Conservation (phyloP, 2,329 filamentous ascomycete genomes). For the Arthrinium phaeospermum region DNA sequence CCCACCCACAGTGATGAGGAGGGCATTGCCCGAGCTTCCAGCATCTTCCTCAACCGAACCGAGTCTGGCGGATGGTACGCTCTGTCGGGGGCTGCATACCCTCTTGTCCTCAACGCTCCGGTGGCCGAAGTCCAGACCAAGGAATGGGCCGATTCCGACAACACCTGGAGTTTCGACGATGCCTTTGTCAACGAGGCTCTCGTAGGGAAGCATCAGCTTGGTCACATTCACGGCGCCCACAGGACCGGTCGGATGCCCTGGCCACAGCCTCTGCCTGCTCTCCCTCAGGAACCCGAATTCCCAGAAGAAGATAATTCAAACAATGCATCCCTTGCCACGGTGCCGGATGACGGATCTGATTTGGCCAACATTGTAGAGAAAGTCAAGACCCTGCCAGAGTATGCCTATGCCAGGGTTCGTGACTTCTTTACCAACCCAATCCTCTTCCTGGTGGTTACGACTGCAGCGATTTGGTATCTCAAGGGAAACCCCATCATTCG, state of each 20-base stretch:
- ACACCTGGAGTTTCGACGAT: conserved; percentile 43
- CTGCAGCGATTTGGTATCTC: conserved; percentile 44
- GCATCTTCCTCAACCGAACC: conserved; percentile 87
- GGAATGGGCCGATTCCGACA: conserved; percentile 54
- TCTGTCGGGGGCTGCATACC: conserved; percentile 85
- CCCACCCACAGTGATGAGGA: conserved; percentile 57
- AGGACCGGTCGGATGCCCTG: conserved; percentile 41
- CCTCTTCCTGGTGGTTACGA: conserved; percentile 50
- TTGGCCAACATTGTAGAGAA: conserved; percentile 53
- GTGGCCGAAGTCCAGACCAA: conserved; percentile 50
- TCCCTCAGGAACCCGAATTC: conserved; percentile 30
- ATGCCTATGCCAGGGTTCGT: conserved; percentile 54
- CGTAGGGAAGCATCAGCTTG: conserved; percentile 74
- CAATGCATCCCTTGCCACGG: conserved; percentile 32
- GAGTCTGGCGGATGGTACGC: conserved; percentile 92
- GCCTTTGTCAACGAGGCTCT: conserved; percentile 65
- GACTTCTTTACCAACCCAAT: conserved; percentile 64
- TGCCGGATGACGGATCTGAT: conserved; percentile 42
- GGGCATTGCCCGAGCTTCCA: conserved; percentile 61
- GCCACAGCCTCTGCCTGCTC: conserved; percentile 44
- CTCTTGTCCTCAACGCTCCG: conserved; percentile 76
- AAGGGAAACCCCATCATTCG: conserved; percentile 35
- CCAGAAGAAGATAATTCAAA: conserved; percentile 25
- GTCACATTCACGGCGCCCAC: conserved; percentile 38
- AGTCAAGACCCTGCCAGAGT: conserved; percentile 56